Conservation (phyloP, 2,329 filamentous ascomycete species). For the Exophiala sp. region DNA sequence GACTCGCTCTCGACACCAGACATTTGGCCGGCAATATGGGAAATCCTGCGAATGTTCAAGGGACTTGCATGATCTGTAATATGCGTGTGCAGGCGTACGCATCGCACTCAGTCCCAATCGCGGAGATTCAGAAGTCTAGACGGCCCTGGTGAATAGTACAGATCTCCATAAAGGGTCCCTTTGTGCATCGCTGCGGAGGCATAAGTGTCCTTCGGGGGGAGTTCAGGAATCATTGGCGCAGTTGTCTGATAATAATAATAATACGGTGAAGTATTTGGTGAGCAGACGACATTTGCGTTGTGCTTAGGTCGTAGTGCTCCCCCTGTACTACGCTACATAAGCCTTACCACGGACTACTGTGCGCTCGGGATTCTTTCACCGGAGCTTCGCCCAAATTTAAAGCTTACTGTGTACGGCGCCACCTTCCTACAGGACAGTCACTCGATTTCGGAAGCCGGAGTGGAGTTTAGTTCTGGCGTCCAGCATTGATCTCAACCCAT, state of each 20-base stretch:
- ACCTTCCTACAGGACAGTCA: background rate
- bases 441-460: slow-evolving; percentile 1
- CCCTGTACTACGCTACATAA: background rate
- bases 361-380: background rate
- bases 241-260: background rate
- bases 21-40: slow-evolving; percentile 23
- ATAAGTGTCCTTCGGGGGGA: background rate
- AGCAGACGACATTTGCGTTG: background rate
- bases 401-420: too few species aligned
- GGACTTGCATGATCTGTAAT: slow-evolving; percentile 10
- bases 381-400: too few species aligned
- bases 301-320: too few species aligned
- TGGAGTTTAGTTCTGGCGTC: background rate
- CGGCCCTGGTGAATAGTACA: slow-evolving; percentile 7
- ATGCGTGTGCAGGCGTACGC: slow-evolving; percentile 2
- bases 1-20: slow-evolving; percentile 24
- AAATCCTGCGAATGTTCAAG: slow-evolving; percentile 4
- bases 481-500: slow-evolving; percentile 13
- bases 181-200: slow-evolving; percentile 6
- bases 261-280: background rate
- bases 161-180: slow-evolving; percentile 1
- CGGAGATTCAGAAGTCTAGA: background rate
- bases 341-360: background rate
- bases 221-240: background rate
- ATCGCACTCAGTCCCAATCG: slow-evolving; percentile 17